Evolutionary conservation across 805 yeast genomes (phyloP), one percentile per base, ranked within the genome.

Genomic region (Lipomyces lipofer): DNA sequence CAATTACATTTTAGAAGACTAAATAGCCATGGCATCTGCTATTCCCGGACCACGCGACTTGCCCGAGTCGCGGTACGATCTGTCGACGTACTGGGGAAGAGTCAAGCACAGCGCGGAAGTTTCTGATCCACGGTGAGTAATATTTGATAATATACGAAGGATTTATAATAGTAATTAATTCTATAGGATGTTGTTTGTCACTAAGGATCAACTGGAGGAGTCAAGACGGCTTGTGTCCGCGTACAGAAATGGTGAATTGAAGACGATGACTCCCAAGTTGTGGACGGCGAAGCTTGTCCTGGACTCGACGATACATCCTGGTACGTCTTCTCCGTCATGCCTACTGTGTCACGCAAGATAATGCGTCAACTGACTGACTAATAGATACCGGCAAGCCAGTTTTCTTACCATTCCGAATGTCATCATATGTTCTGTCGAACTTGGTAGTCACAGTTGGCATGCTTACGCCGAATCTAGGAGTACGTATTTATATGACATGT

Each of bases 401-500:
- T 10, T 68, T 88, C 27, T 75, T 94, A 51, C 99, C 99, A 2
- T 94, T 94, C 73, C 81, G 99, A 72, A 94, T 94, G 99, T 89
- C 97, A 22, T 85, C 92, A 29, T 89, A 94, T 74, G 99, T 94
- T 15, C 75, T 94, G 50, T 88, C 96, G 9, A 94, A 94, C 70
- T 73, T 94, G 71, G 92, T 92, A 21, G 98, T 94, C 47, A 92
- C 98, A 4, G 92, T 86, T 2, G 99, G 99, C 62, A 94, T 94
- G 99, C 79, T 94, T 62, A 92, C 97, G 1, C 99, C 99, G 6
- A 86, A 87, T 52, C 71, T 94, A 67, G 95, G 96, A 8, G 60
- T 56, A 52, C 12, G 58, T 22, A 6, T 22, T 25, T 15, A n/a
- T 19, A 3, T 30, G 7, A n/a, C 21, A n/a, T n/a, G 13, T 33